Conservation (phyloP, 495 filamentous ascomycete genomes). For the Darksidea phi region DNA sequence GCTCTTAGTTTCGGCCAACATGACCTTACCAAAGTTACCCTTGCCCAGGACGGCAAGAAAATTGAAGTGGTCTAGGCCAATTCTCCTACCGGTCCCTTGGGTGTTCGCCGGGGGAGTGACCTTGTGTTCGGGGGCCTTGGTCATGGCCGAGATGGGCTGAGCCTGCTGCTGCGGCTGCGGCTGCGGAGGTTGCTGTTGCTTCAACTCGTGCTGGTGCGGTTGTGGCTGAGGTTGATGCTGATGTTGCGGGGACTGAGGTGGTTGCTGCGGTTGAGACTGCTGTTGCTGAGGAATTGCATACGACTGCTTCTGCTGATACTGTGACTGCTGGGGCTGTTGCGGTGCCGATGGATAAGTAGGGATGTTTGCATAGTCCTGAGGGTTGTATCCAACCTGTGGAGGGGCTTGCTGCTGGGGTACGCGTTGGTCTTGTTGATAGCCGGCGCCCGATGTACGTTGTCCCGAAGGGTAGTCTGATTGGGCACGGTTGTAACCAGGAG, state of each 20-base stretch:
- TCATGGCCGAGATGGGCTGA: constrained; percentile 31
- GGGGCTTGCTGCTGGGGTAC: constrained; percentile 19
- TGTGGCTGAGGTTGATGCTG: constrained; percentile 49
- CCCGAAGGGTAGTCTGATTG: constrained; percentile 48
- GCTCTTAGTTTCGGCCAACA: constrained; percentile 96
- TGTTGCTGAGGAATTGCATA: constrained; percentile 44
- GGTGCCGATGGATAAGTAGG: constrained; percentile 41
- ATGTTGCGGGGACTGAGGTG: constrained; percentile 34
- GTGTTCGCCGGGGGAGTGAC: constrained; percentile 42
- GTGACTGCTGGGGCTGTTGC: constrained; percentile 66
- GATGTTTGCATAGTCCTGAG: constrained; percentile 36
- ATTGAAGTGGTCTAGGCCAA: constrained; percentile 98
- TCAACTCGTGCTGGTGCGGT: constrained; percentile 37
- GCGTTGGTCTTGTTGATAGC: constrained; percentile 29
- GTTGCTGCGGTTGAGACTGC: constrained; percentile 10
- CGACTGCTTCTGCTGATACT: constrained; percentile 67
- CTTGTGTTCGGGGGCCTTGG: constrained; percentile 28
- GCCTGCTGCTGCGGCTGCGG: constrained; percentile 33
- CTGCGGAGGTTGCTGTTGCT: constrained; percentile 36
- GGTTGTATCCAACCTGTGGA: constrained; percentile 36
- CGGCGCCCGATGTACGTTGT: constrained; percentile 23
- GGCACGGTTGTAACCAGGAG: constrained; percentile 44
- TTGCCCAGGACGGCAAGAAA: constrained; percentile 98
- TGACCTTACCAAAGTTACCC: constrained; percentile 99
- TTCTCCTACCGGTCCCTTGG: constrained; percentile 67